Evolutionary conservation across 257 asterid genomes (phyloP).

Genomic region (Leptodermis oblonga): DNA sequence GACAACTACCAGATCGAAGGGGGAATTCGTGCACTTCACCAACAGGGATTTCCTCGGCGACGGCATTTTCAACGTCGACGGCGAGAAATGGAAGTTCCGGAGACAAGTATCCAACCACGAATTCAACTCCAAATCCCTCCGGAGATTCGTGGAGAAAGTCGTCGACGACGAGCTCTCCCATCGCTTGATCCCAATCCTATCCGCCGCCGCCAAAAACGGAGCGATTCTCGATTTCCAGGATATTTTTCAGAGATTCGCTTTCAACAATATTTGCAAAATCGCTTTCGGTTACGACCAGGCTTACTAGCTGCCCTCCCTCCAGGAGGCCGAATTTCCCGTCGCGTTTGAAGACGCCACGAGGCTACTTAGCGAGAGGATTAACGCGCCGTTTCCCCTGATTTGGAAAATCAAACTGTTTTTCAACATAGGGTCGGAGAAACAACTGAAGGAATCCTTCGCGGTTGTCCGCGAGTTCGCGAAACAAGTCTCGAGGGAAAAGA

Average conservation of each 20-base stretch:
- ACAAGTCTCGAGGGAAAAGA: conserved; percentile 33
- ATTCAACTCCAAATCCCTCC: conserved; percentile 49
- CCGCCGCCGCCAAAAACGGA: background rate
- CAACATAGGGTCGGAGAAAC: conserved; percentile 44
- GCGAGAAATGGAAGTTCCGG: conserved; percentile 51
- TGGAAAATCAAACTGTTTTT: conserved; percentile 48
- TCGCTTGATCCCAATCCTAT: conserved; percentile 44
- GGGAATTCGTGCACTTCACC: conserved; percentile 20
- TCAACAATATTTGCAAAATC: conserved; percentile 57
- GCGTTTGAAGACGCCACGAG: conserved; percentile 41
- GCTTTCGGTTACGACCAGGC: conserved; percentile 69
- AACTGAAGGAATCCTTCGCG: conserved; percentile 13
- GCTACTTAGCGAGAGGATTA: conserved; percentile 31
- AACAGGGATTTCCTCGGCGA: conserved; percentile 54
- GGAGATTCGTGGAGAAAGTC: conserved; percentile 46
- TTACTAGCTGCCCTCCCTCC: conserved; percentile 37
- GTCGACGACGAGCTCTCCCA: conserved; percentile 46
- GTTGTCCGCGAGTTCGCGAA: conserved; percentile 45
- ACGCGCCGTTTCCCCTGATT: conserved; percentile 23
- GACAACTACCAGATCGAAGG: conserved; percentile 48
- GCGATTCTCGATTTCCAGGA: conserved; percentile 52
- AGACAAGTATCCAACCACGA: conserved; percentile 60
- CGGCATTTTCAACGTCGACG: conserved; percentile 64
- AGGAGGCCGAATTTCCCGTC: conserved; percentile 37
- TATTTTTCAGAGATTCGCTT: conserved; percentile 57